These are phyloP conservation scores for Hypsizygus ulmarius DNA, from an alignment of 1,284 basidiomycete genomes.

Conservation along the genomic window DNA sequence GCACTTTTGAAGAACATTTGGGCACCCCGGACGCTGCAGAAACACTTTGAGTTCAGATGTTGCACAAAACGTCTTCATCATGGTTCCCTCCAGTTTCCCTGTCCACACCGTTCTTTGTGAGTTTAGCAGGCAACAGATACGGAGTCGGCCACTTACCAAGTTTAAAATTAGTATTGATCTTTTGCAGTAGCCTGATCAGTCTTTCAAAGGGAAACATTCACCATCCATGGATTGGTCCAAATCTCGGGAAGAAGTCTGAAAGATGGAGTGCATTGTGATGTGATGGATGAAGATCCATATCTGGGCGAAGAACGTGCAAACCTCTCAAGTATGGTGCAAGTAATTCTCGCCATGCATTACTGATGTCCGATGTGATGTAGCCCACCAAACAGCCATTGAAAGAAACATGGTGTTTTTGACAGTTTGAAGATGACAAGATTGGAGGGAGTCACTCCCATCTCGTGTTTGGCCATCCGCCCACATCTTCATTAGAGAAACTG, in stretches of 20 bases:
- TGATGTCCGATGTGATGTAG: constrained; percentile 17
- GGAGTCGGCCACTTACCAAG: constrained; percentile 15
- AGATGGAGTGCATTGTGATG: constrained; percentile 34
- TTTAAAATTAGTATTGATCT: constrained; percentile 27
- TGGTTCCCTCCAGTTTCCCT: too few species aligned
- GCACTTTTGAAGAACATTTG: too few species aligned
- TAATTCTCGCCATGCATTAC: constrained; percentile 14
- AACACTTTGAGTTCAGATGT: too few species aligned
- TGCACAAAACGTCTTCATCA: too few species aligned
- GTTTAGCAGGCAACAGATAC: too few species aligned
- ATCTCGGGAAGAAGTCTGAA: constrained; percentile 25
- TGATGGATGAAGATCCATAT: constrained; percentile 19
- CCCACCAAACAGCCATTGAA: constrained; percentile 18
- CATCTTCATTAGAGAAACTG: constrained; percentile 20
- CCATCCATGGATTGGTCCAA: constrained; percentile 31
- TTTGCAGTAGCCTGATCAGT: constrained; percentile 26
- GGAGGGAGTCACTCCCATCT: too few species aligned
- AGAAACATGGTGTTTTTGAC: constrained; percentile 23
- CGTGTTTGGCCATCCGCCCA: constrained; percentile 5
- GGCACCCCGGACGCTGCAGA: too few species aligned
- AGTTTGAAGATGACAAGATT: constrained; percentile 3
- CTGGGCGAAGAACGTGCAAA: neutral
- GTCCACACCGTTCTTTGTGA: too few species aligned
- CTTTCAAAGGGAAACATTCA: constrained; percentile 30
- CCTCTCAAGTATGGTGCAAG: neutral